Base-by-base conservation (phyloP, 352 stramenopile species). In the Globisporangium spiculum region DNA sequence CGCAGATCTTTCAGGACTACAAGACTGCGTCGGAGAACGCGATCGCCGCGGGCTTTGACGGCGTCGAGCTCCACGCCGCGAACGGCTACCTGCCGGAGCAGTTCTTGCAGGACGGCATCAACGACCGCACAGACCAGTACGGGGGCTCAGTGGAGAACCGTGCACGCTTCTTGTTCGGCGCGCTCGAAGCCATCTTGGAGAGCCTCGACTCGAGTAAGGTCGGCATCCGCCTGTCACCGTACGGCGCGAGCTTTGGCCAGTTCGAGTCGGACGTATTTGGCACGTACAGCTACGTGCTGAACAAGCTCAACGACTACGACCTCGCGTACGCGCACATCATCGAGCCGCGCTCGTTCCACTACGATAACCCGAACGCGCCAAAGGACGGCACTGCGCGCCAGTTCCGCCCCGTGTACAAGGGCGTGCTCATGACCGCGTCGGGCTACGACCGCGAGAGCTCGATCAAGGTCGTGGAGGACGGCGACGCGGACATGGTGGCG, bases 51-150 rank as follows among this genome's bases (percentile, higher is more conserved):
- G 90, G 90, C 27, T 96, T 96, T 66, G 90, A 97, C 56, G 87
- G 88, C n/a, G 75, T 97, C 18, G 86, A 97, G 57, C 65, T 97
- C 20, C 90, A 96, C 74, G 53, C 32, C 5, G 91, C 88, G 4
- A 94, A 98, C 68, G 92, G 91, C 14, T 98, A 97, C 66, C 69
- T 98, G 34, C 70, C 97, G 48, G 88, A 97, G 68, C 75, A 94
- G 66, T 96, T 96, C 71, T 67, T 97, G 10, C 75, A 89, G 57
- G 72, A 75, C 56, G 79, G 68, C 24, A 80, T 84, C 63, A 98
- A 98, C 79, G 74, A 86, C 34, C 87, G 90, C 58, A 92, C 81
- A 4, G 92, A 98, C 75, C 53, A 82, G 55, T 98, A 97, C 68
- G 92, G 89, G 30, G 93, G 91, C 54, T 91, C 74, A 36, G 70